These are phyloP conservation scores for Rhizophagus clarus DNA, from an alignment of 192 early-diverging fungal species.

Conservation along the genomic window DNA sequence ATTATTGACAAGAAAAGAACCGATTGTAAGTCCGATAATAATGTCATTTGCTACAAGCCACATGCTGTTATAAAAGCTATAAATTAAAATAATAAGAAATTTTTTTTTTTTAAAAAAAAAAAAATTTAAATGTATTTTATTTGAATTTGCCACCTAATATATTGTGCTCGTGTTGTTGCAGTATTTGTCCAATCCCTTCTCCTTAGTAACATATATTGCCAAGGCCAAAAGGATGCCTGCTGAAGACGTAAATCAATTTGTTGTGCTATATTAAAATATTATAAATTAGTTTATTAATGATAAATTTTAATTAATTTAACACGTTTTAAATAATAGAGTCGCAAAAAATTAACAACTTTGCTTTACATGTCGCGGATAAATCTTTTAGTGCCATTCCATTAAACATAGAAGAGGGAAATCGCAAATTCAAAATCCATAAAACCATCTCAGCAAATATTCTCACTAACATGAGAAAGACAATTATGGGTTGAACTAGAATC, in stretches of 20 bases:
- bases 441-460: conserved; percentile 56
- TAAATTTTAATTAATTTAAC: conserved; percentile 7
- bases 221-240: conserved; percentile 84
- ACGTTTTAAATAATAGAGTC: conserved; percentile 21
- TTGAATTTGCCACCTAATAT: conserved; percentile 64
- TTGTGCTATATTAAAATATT: conserved; percentile 53
- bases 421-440: conserved; percentile 61
- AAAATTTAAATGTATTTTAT: background rate
- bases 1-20: conserved; percentile 70
- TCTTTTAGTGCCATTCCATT: conserved; percentile 76
- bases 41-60: conserved; percentile 96
- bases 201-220: conserved; percentile 75
- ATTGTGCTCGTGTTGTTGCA: conserved; percentile 65
- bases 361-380: conserved; percentile 62
- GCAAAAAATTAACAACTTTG: background rate
- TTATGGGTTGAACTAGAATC: conserved; percentile 40
- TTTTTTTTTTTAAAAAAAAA: background rate
- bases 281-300: background rate
- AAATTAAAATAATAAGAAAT: background rate
- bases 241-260: conserved; percentile 89
- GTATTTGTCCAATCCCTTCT: conserved; percentile 58
- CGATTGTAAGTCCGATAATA: conserved; percentile 81
- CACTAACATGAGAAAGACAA: conserved; percentile 50
- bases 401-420: conserved; percentile 57
- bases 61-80: conserved; percentile 91